phyloP scores from a whole-genome alignment of 2,329 filamentous ascomycete species.

The Microdochium trichocladiopsis region DNA sequence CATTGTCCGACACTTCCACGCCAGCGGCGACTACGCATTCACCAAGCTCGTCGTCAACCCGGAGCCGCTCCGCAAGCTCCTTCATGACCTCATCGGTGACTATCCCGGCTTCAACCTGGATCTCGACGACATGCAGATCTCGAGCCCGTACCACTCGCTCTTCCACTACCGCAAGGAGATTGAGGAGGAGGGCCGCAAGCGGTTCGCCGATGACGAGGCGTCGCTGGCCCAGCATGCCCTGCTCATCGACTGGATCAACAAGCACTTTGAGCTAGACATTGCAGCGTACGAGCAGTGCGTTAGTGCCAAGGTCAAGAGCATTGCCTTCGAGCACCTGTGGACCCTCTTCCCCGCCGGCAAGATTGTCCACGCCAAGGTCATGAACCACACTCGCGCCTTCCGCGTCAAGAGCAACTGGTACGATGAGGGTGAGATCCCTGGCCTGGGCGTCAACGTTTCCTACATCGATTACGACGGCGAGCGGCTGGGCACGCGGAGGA shows the following conservation, averaged over 20 bases:
- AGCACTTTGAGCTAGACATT: constrained; percentile 18
- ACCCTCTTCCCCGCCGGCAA: constrained; percentile 17
- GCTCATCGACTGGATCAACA: constrained; percentile 20
- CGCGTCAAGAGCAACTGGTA: constrained; percentile 19
- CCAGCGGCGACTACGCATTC: constrained; percentile 9
- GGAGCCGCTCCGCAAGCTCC: constrained; percentile 16
- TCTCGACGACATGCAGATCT: constrained; percentile 7
- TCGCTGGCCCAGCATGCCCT: constrained; percentile 15
- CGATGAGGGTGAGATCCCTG: constrained; percentile 9
- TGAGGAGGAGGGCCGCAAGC: constrained; percentile 12
- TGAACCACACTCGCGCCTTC: constrained; percentile 20
- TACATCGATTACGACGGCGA: constrained; percentile 29
- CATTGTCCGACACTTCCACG: constrained; percentile 14
- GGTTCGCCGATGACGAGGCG: constrained; percentile 18
- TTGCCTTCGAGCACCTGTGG: constrained; percentile 20
- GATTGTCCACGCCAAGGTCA: constrained; percentile 15
- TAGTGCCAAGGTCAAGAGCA: constrained; percentile 13
- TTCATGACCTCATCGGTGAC: constrained; percentile 19
- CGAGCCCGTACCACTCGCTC: constrained; percentile 15
- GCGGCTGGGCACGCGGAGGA: constrained; percentile 16
- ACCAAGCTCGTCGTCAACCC: constrained; percentile 20
- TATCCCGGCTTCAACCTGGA: constrained; percentile 11
- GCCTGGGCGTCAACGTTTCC: constrained; percentile 13
- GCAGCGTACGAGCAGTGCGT: constrained; percentile 16
- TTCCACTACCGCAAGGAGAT: constrained; percentile 16